A percentile compares a stretch with the other conserved stretches of the same genome.
These are phyloP conservation scores for Infundibulicybe gibba DNA, from an alignment of 768 basidiomycete genomes.

Conservation along the genomic window DNA sequence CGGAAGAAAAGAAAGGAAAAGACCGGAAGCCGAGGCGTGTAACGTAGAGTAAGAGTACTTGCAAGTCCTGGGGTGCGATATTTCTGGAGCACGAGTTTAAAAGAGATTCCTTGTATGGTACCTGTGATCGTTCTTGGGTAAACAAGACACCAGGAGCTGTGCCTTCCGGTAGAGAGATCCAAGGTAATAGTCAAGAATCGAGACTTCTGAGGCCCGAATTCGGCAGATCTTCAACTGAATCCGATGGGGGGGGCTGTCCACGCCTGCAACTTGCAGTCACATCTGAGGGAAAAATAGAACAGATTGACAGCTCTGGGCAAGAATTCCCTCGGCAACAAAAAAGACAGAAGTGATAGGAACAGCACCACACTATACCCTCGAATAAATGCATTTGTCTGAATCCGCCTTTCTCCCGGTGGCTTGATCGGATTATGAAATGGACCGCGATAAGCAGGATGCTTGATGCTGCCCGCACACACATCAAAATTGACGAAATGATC, in stretches of 20 bases:
- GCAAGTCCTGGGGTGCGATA: slow-evolving; percentile 18
- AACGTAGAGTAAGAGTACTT: slow-evolving; percentile 25
- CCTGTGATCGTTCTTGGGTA: slow-evolving; percentile 26
- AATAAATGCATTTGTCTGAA: slow-evolving; percentile 13
- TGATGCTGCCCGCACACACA: slow-evolving; percentile 1
- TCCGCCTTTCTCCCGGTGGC: slow-evolving; percentile 24
- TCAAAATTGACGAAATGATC: slow-evolving; percentile 18
- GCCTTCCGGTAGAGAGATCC: slow-evolving; percentile 17
- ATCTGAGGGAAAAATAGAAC: slow-evolving; percentile 15
- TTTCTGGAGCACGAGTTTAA: slow-evolving; percentile 30
- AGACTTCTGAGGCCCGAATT: too few relatives aligned
- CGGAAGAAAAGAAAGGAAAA: slow-evolving; percentile 18
- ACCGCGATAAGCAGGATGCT: slow-evolving; percentile 11
- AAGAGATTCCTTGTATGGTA: slow-evolving; percentile 25
- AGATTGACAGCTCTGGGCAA: slow-evolving; percentile 16
- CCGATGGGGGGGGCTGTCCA: slow-evolving; percentile 17
- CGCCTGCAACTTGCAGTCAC: slow-evolving; percentile 9
- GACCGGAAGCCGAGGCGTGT: slow-evolving; percentile 25
- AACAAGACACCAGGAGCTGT: slow-evolving; percentile 18
- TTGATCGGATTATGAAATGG: slow-evolving; percentile 26
- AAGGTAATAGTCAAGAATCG: slow-evolving; percentile 18
- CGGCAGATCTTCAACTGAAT: slow-evolving; percentile 8
- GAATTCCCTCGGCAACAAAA: slow-evolving; percentile 19
- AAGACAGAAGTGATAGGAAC: slow-evolving; percentile 11
- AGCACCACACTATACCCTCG: slow-evolving; percentile 16